Conservation (phyloP, 768 basidiomycete species). For the Fomitopsis pulvina region DNA sequence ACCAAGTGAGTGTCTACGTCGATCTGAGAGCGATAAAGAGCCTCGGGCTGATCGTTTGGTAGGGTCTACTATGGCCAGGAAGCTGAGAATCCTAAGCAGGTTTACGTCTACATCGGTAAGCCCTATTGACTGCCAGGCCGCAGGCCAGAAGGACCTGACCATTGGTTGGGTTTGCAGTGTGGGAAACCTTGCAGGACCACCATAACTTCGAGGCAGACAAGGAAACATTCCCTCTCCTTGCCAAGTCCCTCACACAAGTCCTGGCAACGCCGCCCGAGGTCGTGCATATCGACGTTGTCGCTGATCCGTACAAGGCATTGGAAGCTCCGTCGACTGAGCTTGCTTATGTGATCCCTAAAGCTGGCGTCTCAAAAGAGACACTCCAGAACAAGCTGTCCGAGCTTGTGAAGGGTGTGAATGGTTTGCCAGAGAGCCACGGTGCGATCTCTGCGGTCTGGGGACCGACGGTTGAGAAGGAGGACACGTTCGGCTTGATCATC, state of each 20-base stretch:
- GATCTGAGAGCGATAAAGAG: not conserved
- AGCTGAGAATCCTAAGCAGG: constrained; percentile 12
- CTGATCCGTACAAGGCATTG: constrained; percentile 10
- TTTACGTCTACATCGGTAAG: constrained; percentile 12
- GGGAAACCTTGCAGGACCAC: constrained; percentile 9
- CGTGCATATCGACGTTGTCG: constrained; percentile 5
- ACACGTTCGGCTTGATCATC: constrained; percentile 3
- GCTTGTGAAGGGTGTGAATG: not conserved
- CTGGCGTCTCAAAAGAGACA: constrained; percentile 2
- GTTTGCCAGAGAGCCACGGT: constrained; percentile 1
- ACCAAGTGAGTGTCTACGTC: not conserved
- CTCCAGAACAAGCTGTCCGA: constrained; percentile 3
- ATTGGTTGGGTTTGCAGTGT: constrained; percentile 2
- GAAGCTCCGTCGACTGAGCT: constrained; percentile 10
- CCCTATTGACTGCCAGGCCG: not conserved
- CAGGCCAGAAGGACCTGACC: not conserved
- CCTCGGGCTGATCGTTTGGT: not conserved
- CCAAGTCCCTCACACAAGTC: not conserved
- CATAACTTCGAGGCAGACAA: not conserved
- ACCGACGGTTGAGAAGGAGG: constrained; percentile 4
- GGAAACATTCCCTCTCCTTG: constrained; percentile 8
- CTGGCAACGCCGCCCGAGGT: constrained; percentile 1
- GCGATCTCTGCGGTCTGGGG: constrained; percentile 6
- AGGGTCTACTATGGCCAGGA: constrained; percentile 13
- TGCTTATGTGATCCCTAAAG: constrained; percentile 5